Evolutionary conservation across 345 rosid genomes (phyloP), one percentile per base, ranked within the genome.

Genomic region (Eucalyptus curtisii): DNA sequence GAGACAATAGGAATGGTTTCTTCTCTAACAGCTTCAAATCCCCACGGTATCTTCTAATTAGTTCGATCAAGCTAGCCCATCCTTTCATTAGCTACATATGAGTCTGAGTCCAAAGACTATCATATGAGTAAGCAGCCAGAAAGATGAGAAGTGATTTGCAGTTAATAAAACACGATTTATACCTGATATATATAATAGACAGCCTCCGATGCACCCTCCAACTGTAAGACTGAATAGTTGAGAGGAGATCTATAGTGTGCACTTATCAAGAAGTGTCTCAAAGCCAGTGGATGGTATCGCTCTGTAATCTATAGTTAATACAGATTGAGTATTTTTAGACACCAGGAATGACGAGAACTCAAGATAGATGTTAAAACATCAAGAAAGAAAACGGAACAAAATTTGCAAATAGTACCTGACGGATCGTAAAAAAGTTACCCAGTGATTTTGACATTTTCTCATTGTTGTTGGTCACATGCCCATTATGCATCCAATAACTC

Each of bases 171-270:
- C 59, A 61, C 19, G 64, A 91, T 89, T 86, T 86, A 59, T 59
- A 97, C 99, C 97, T 96, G 98, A 91, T 96, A 96, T 91, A 96
- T 91, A 92, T 96, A 96, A 90, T 93, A 96, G 27, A 96, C 89
- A 81, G 95, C 93, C 55, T 94, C 98, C 1, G 99, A 96, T 44
- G 98, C 92, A 90, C 92, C 90, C 89, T 97, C 98, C 91, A 97
- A 91, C 90, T 95, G 98, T 19, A 55, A 53, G 53, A 91, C 88
- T 4, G 95, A 90, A 86, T 93, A 96, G 90, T 91, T 97, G 87
- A 97, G 94, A 87, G 98, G 97, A 91, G 99, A 96, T 3, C 98
- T 94, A 87, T 97, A 97, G 88, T 95, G 95, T 55, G 97, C 98
- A 89, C 94, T 97, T 81, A 95, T 95, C 95, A 97, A 91, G 91